These are phyloP conservation scores for Rhodocollybia butyracea DNA, from an alignment of 768 basidiomycete genomes.

Conservation along the genomic window DNA sequence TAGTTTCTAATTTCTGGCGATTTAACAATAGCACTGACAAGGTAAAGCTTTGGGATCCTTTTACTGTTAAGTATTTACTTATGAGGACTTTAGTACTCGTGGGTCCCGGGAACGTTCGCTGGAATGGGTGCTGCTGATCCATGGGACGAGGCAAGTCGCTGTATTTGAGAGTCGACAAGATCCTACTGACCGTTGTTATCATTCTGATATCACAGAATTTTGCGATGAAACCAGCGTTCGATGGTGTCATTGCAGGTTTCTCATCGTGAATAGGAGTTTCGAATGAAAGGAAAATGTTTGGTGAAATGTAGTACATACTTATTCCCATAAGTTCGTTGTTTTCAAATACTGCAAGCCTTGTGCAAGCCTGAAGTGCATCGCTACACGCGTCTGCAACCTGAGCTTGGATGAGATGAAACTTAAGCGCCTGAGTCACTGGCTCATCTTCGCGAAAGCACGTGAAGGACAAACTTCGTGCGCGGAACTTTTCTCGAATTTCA, in stretches of 20 bases:
- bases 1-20: background rate
- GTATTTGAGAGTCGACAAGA: background rate
- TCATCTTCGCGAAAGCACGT: too few species aligned
- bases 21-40: slow-evolving; percentile 6
- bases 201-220: slow-evolving; percentile 30
- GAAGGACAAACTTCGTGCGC: too few species aligned
- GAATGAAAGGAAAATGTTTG: slow-evolving; percentile 14
- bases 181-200: background rate
- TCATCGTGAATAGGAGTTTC: background rate
- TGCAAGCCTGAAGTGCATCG: too few species aligned
- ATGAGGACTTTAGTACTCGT: slow-evolving; percentile 27
- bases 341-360: too few species aligned
- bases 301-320: too few species aligned
- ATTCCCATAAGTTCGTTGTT: too few species aligned
- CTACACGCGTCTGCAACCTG: too few species aligned
- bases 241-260: slow-evolving; percentile 40
- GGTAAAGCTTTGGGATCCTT: background rate
- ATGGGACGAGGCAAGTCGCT: slow-evolving; percentile 36
- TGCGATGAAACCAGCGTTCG: slow-evolving; percentile 41
- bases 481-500: too few species aligned
- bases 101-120: slow-evolving; percentile 35
- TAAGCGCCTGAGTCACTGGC: too few species aligned
- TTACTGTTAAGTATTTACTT: background rate
- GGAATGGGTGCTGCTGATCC: slow-evolving; percentile 38
- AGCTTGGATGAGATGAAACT: too few species aligned